phyloP scores from a whole-genome alignment of 2,329 filamentous ascomycete genomes.

The Penicillium hordei region DNA sequence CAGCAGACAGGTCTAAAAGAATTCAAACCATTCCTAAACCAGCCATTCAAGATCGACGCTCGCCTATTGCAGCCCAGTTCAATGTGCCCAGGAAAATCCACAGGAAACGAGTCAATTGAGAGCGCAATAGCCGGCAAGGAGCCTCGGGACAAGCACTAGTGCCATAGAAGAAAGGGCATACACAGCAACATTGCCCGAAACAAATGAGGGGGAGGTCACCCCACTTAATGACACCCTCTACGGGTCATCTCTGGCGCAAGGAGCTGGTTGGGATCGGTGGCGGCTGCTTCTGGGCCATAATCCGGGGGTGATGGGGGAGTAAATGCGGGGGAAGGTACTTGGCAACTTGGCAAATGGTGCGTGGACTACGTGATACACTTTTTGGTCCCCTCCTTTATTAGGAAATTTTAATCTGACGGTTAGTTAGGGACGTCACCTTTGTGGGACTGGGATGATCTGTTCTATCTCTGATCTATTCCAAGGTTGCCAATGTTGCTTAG shows the following conservation, averaged over 20 bases:
- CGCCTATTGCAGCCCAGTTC: slow-evolving; percentile 3
- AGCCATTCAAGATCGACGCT: not conserved
- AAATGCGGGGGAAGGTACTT: slow-evolving; percentile 9
- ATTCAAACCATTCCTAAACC: not conserved
- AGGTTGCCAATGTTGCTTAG: not conserved
- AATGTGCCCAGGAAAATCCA: not conserved
- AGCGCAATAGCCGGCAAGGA: slow-evolving; percentile 12
- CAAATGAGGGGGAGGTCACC: slow-evolving; percentile 3
- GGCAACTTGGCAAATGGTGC: slow-evolving; percentile 5
- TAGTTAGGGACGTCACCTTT: not conserved
- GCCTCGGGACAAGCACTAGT: slow-evolving; percentile 11
- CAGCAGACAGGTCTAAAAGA: not conserved
- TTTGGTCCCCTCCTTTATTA: not conserved
- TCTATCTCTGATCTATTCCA: not conserved
- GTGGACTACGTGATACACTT: not conserved
- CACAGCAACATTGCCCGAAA: slow-evolving; percentile 1
- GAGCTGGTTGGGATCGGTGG: not conserved
- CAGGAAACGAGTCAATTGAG: not conserved
- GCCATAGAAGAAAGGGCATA: not conserved
- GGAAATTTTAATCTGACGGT: too few species aligned
- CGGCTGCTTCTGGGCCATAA: slow-evolving; percentile 3
- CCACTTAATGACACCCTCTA: not conserved
- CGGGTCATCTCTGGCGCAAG: not conserved
- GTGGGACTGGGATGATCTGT: not conserved
- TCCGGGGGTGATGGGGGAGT: slow-evolving; percentile 1